These are phyloP conservation scores for Spathaspora girioi DNA, from an alignment of 805 yeast species.

Conservation along the genomic window DNA sequence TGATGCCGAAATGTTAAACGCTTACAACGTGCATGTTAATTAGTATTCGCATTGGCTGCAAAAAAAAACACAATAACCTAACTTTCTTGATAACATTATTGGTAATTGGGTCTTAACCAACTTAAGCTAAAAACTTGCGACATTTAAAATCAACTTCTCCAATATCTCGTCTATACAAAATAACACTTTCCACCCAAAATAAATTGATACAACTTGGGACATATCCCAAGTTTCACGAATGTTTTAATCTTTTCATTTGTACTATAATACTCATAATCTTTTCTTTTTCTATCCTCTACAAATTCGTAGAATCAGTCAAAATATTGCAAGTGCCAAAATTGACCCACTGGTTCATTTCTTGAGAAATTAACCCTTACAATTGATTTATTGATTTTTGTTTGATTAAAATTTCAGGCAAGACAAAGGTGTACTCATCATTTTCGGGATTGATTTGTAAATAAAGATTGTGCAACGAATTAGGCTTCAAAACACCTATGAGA, in stretches of 20 bases:
- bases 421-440: background rate
- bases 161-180: no score
- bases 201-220: background rate
- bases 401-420: background rate
- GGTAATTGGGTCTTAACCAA: no score
- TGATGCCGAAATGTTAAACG: no score
- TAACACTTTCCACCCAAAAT: no score
- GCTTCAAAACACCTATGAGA: background rate
- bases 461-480: background rate
- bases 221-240: background rate
- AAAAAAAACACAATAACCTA: no score
- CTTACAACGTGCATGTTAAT: no score
- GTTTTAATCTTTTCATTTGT: background rate
- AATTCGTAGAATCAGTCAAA: background rate
- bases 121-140: no score
- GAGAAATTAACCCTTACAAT: background rate
- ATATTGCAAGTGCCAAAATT: background rate
- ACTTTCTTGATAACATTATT: no score
- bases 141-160: no score
- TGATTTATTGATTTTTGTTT: background rate
- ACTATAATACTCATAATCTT: background rate
- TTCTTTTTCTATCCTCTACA: background rate
- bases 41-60: no score
- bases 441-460: background rate
- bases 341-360: background rate